phyloP scores from a whole-genome alignment of 2,329 filamentous ascomycete genomes.

The Podosphaera xanthii region DNA sequence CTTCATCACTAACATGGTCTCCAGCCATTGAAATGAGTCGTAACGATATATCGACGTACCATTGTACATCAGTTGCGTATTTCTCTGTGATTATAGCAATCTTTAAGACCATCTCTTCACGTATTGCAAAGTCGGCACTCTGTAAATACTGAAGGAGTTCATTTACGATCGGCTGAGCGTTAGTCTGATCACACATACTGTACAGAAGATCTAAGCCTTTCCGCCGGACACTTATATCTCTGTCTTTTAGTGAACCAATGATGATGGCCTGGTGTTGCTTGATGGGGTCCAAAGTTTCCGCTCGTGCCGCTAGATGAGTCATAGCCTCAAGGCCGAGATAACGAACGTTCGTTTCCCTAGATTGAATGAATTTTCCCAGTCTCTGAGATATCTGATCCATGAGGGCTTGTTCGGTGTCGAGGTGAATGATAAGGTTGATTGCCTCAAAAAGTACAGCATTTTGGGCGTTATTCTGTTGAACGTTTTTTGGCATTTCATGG shows the following conservation, averaged over 20 bases:
- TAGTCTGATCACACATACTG: conserved; percentile 98
- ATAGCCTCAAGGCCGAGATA: conserved; percentile 93
- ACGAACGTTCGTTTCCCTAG: conserved; percentile 86
- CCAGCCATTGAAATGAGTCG: conserved; percentile 88
- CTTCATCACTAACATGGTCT: conserved; percentile 95
- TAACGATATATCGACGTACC: conserved; percentile 96
- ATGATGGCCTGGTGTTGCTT: conserved; percentile 97
- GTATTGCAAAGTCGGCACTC: conserved; percentile 89
- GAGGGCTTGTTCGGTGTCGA: conserved; percentile 79
- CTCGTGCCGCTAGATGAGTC: conserved; percentile 85
- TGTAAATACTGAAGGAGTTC: conserved; percentile 88
- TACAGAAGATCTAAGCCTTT: conserved; percentile 92
- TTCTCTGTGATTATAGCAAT: conserved; percentile 97
- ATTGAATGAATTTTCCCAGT: conserved; percentile 87
- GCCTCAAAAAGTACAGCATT: conserved; percentile 96
- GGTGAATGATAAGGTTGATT: conserved; percentile 92
- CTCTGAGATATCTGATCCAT: conserved; percentile 91
- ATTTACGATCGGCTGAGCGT: conserved; percentile 77
- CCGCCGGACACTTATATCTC: conserved; percentile 88
- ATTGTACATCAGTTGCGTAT: conserved; percentile 93
- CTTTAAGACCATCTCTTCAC: conserved; percentile 98
- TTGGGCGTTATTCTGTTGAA: conserved; percentile 97
- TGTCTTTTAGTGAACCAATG: conserved; percentile 75
- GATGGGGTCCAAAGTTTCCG: conserved; percentile 87
- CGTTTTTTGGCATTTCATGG: conserved; percentile 88